phyloP scores from a whole-genome alignment of 208 protist species.

The Trypanosoma vivax region DNA sequence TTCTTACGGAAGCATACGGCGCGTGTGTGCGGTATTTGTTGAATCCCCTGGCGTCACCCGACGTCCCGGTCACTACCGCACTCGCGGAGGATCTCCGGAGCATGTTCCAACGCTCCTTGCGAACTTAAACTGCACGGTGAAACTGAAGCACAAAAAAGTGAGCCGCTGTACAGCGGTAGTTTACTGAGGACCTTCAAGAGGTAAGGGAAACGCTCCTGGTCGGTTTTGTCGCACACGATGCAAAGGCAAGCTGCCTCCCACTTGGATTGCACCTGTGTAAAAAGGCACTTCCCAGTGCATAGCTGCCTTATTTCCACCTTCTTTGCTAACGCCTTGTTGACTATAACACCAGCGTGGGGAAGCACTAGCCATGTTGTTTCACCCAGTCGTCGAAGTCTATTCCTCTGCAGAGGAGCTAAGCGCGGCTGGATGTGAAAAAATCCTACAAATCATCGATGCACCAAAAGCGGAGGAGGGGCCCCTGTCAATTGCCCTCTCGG shows the following conservation, averaged over 20 bases:
- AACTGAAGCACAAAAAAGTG: too few species aligned
- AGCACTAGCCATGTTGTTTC: conserved; percentile 29
- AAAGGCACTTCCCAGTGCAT: too few species aligned
- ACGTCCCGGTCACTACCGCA: neutral
- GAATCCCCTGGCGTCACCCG: conserved; percentile 30
- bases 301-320: too few species aligned
- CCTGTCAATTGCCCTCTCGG: conserved; percentile 58
- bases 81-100: conserved; percentile 6
- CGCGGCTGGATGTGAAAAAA: conserved; percentile 29
- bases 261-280: too few species aligned
- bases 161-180: too few species aligned
- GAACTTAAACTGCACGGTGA: too few species aligned
- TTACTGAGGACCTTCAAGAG: too few species aligned
- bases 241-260: too few species aligned
- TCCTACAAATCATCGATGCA: conserved; percentile 22
- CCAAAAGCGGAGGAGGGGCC: conserved; percentile 1
- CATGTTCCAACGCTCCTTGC: conserved; percentile 9
- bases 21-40: conserved; percentile 43
- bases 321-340: too few species aligned
- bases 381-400: conserved; percentile 33
- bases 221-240: too few species aligned
- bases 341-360: too few species aligned
- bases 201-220: too few species aligned
- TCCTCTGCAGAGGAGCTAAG: conserved; percentile 28
- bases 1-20: conserved; percentile 44